A percentile compares a stretch with the other conserved stretches of the same genome.
These are phyloP conservation scores for Dendrobium chrysotoxum DNA, from an alignment of 106 monocot genomes.

Conservation along the genomic window DNA sequence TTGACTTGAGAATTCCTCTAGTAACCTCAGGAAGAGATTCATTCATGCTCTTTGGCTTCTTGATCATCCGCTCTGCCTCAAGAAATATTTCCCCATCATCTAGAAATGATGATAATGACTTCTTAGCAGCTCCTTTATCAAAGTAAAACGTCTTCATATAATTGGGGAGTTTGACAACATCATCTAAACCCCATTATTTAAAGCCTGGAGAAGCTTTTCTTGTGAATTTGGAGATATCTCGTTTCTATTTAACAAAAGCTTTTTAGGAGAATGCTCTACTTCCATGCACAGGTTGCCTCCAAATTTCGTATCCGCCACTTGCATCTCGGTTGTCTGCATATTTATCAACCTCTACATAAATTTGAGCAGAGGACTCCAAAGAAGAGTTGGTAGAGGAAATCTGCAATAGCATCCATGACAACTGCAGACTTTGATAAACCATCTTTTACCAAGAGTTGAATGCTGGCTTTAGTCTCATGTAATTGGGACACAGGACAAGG, in stretches of 20 bases:
- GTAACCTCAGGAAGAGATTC: no score
- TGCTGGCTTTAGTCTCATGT: no score
- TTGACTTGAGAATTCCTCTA: no score
- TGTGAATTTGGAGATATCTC: constrained; percentile 67
- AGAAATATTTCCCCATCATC: constrained; percentile 3
- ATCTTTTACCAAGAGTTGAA: no score
- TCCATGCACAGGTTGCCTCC: constrained; percentile 9
- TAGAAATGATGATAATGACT: constrained; percentile 10
- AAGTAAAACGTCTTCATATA: constrained; percentile 25
- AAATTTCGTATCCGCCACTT: background rate
- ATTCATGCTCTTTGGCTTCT: constrained; percentile 36
- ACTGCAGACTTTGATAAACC: no score
- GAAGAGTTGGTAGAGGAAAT: no score
- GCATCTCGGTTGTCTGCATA: background rate
- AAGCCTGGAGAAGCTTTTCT: constrained; percentile 56
- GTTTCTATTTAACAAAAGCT: constrained; percentile 64
- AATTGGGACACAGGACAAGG: constrained; percentile 1
- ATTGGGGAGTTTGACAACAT: constrained; percentile 21
- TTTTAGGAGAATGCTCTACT: constrained; percentile 32
- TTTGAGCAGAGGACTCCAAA: no score
- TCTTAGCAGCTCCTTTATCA: constrained; percentile 8
- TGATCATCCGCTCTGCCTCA: background rate
- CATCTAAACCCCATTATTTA: constrained; percentile 33
- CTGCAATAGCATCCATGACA: no score
- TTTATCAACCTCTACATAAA: no score